Evolutionary conservation across 1,284 basidiomycete species (phyloP).

Genomic region (Coniferiporia sulphurascens): DNA sequence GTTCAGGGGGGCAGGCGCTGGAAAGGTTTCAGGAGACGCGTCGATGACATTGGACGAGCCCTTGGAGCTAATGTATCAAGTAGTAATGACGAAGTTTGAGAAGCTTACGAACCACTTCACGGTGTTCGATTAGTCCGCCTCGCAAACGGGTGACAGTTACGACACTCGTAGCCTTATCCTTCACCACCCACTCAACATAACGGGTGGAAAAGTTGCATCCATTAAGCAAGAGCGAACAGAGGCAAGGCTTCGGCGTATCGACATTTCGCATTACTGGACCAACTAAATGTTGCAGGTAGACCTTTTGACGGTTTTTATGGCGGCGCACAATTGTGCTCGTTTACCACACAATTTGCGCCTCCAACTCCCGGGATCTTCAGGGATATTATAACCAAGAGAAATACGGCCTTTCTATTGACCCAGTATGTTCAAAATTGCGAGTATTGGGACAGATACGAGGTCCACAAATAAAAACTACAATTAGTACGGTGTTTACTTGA

Average conservation of each 20-base stretch:
- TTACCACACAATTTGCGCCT: slow-evolving; percentile 4
- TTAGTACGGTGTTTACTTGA: neutral
- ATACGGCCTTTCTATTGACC: slow-evolving; percentile 72
- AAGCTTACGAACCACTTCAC: neutral
- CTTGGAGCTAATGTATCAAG: slow-evolving; percentile 36
- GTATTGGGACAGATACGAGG: slow-evolving; percentile 88
- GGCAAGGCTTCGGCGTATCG: too few relatives aligned
- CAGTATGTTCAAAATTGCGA: slow-evolving; percentile 54
- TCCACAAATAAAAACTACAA: slow-evolving; percentile 40
- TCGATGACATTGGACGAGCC: slow-evolving; percentile 66
- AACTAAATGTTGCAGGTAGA: too few relatives aligned
- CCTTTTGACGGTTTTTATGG: neutral
- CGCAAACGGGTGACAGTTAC: too few relatives aligned
- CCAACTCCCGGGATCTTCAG: neutral
- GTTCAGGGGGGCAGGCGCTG: slow-evolving; percentile 60
- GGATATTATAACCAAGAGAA: slow-evolving; percentile 48
- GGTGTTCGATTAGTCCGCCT: too few relatives aligned
- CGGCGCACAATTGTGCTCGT: slow-evolving; percentile 9
- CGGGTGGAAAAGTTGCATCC: too few relatives aligned
- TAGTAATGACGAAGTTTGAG: slow-evolving; percentile 12
- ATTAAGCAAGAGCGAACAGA: too few relatives aligned
- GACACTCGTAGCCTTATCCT: too few relatives aligned
- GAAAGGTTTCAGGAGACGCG: slow-evolving; percentile 58
- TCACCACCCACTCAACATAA: too few relatives aligned
- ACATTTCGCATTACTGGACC: too few relatives aligned